Evolutionary conservation across 805 yeast species (phyloP).

Genomic region (Metschnikowia cerradonensis): DNA sequence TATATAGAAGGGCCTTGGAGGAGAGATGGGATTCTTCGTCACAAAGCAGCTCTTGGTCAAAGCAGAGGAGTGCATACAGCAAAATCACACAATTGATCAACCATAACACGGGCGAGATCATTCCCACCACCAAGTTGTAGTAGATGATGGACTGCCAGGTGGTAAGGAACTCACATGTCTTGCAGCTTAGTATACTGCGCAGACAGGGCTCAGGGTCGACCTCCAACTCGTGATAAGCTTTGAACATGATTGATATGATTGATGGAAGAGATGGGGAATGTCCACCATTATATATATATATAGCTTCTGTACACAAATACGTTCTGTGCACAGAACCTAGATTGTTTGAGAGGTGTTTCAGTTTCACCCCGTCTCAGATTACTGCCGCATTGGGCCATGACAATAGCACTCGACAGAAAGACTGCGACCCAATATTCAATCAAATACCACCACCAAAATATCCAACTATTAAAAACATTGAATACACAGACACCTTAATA

Average conservation of each 20-base stretch:
- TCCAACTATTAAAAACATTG: no score
- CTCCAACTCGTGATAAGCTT: not conserved
- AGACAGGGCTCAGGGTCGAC: not conserved
- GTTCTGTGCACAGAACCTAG: no score
- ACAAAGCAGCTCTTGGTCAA: constrained; percentile 8
- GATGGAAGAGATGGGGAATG: no score
- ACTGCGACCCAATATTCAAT: no score
- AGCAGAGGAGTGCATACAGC: constrained; percentile 4
- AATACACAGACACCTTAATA: no score
- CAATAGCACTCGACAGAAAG: not conserved
- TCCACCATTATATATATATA: no score
- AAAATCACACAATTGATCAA: constrained; percentile 6
- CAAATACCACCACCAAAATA: no score
- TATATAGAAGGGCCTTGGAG: not conserved
- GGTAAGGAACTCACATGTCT: constrained; percentile 8
- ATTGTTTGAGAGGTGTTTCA: no score
- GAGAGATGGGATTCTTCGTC: not conserved
- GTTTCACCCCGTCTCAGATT: no score
- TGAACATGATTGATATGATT: not conserved
- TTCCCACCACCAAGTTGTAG: constrained; percentile 13
- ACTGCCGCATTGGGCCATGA: not conserved
- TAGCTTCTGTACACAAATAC: no score
- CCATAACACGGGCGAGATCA: constrained; percentile 12
- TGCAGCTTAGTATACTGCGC: constrained; percentile 3
- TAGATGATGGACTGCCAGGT: constrained; percentile 10